A percentile compares a stretch with the other conserved stretches of the same genome.
Conservation (phyloP, 176 grass and related monocot species). For the Ananas comosus region DNA sequence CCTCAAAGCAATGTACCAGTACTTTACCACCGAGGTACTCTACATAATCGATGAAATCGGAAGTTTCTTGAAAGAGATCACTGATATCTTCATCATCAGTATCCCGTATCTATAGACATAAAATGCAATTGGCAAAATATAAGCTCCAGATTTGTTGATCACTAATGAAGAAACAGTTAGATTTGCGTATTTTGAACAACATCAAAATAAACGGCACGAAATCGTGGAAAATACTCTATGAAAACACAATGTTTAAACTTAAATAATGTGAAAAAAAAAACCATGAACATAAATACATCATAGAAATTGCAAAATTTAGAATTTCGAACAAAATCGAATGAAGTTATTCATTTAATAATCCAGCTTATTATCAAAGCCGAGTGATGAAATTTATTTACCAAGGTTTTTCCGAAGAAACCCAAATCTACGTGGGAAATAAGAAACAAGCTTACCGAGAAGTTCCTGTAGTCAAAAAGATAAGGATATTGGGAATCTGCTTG, state of each 20-base stretch:
- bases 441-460: slow-evolving; percentile 67
- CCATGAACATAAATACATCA: not conserved
- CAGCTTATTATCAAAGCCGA: no score
- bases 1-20: slow-evolving; percentile 98
- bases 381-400: not conserved
- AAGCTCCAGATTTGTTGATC: not conserved
- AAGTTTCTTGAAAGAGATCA: slow-evolving; percentile 76
- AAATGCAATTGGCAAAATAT: not conserved
- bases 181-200: not conserved
- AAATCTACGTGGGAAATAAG: not conserved
- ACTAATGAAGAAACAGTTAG: not conserved
- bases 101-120: slow-evolving; percentile 54
- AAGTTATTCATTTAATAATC: no score
- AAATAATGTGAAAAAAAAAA: not conserved
- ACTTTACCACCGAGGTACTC: slow-evolving; percentile 52
- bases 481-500: slow-evolving; percentile 80
- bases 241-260: not conserved
- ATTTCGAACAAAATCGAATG: no score
- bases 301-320: not conserved
- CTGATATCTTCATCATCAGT: slow-evolving; percentile 81
- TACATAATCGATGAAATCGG: slow-evolving; percentile 82
- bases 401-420: not conserved
- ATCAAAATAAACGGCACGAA: not conserved
- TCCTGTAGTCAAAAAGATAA: slow-evolving; percentile 62
- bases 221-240: not conserved